Percentiles rank a stretch among this genome's conserved stretches.
phyloP scores from a whole-genome alignment of 108 stramenopile genomes.

The Skeletonema menzelii region DNA sequence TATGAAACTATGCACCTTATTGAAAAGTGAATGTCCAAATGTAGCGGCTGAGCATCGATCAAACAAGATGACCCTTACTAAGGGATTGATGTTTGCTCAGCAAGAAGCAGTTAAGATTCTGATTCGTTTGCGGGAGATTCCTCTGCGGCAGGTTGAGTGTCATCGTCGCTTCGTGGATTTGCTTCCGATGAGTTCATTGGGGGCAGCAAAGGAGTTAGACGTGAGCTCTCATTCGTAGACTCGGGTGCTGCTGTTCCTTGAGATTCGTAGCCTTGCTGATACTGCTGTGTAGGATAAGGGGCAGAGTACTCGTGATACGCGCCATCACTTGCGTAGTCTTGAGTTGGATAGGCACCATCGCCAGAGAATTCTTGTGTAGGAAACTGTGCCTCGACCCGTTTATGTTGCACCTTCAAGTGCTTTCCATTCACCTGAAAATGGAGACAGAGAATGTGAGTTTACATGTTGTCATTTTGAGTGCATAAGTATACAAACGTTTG shows the following conservation, averaged over 20 bases:
- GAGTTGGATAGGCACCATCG: neutral
- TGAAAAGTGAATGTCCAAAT: neutral
- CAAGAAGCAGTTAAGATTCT: neutral
- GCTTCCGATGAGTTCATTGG: neutral
- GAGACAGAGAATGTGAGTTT: slow-evolving; percentile 2
- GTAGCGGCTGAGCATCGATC: neutral
- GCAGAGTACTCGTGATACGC: neutral
- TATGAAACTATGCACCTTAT: neutral
- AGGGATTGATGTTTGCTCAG: neutral
- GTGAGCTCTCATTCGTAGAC: neutral
- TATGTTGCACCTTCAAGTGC: slow-evolving; percentile 88
- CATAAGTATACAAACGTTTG: neutral
- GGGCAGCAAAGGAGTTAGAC: neutral
- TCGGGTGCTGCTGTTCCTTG: neutral
- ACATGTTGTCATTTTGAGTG: neutral
- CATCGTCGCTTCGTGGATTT: neutral
- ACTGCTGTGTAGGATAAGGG: slow-evolving; percentile 1
- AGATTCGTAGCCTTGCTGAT: neutral
- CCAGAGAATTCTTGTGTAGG: neutral
- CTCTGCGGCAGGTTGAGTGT: neutral
- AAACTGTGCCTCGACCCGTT: slow-evolving; percentile 36
- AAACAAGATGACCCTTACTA: neutral
- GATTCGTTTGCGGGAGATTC: neutral
- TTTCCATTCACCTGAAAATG: slow-evolving; percentile 83
- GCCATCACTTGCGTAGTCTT: neutral